Evolutionary conservation across 768 basidiomycete genomes (phyloP), one percentile per base, ranked within the genome.

Genomic region (Tulasnella sp.): DNA sequence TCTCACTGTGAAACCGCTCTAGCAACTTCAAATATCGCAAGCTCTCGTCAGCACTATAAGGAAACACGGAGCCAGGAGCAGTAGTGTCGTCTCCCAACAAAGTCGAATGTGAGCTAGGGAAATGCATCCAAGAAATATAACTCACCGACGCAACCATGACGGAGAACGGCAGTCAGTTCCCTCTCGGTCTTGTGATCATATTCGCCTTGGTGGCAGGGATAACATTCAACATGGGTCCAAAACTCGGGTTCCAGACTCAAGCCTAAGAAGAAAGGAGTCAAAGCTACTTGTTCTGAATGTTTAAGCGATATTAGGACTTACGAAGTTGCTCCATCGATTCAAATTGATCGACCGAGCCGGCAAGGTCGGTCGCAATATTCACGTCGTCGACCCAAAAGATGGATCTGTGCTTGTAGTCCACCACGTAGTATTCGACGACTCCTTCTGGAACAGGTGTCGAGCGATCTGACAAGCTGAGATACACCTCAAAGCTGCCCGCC

Each of bases 151-250:
- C 31, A 34, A 12, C 76, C 76, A 20, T 77, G 76, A 8, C 44
- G 44, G 24, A 77, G 44, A 28, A 22, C 46, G 20, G 24, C 40
- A 8, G 46, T 42, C 20, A 77, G 50, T n/a, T 77, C 44, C n/a
- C 50, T 34, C 44, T 77, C 76, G 1, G 76, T 44, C 41, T 22
- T 34, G 1, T 20, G 76, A 12, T 40, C 40, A 77, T 77, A 77
- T 46, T 6, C 16, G 16, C 14, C 24, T 48, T 77, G 42, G 31
- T 74, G 76, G 37, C 42, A 40, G 1, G 76, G 76, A 58, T 48
- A 46, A 50, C 11, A 58, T 24, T 77, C 76, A 46, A 77, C 76
- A 24, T 77, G 76, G 20, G 50, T n/a, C 76, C 76, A 77, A 46
- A 40, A 77, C 22, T 77, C 76, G 34, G 76, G 76, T 8, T 31